phyloP scores from a whole-genome alignment of 176 grass and related monocot genomes.

The Lolium multiflorum region DNA sequence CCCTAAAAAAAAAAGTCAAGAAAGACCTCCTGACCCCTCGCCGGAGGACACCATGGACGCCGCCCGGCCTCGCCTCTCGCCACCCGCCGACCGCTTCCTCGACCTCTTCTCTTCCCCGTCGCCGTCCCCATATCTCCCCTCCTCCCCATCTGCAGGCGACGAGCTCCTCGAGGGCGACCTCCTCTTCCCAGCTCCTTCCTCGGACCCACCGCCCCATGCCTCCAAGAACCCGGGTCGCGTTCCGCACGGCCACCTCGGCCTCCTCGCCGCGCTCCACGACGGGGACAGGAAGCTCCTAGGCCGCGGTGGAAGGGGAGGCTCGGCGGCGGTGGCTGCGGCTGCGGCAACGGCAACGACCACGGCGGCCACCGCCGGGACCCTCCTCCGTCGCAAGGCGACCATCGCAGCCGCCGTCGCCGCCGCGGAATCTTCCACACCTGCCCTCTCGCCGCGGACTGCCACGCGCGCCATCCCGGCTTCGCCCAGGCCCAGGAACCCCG shows the following conservation, averaged over 20 bases:
- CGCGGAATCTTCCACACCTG: not conserved
- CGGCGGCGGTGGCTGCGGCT: not conserved
- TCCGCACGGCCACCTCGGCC: slow-evolving; percentile 6
- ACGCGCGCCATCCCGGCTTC: not conserved
- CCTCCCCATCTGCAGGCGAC: not conserved
- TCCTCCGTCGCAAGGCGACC: slow-evolving; percentile 12
- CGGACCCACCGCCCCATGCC: not conserved
- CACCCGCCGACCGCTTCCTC: not conserved
- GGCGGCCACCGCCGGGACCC: not conserved
- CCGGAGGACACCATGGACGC: not conserved
- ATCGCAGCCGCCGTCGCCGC: not conserved
- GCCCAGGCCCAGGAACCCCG: not conserved
- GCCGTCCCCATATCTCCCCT: not conserved
- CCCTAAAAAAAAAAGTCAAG: not conserved
- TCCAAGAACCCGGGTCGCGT: not conserved
- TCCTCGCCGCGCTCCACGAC: slow-evolving; percentile 1
- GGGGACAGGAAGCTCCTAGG: not conserved
- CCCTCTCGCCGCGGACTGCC: not conserved
- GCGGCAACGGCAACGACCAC: not conserved
- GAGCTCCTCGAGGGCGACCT: slow-evolving; percentile 10
- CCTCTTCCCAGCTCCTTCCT: slow-evolving; percentile 6
- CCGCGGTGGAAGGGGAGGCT: not conserved
- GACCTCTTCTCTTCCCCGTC: slow-evolving; percentile 6
- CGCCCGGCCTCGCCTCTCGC: slow-evolving; percentile 6
- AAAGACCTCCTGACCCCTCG: not conserved